Evolutionary conservation across 2,329 filamentous ascomycete genomes (phyloP).

Genomic region (Fusarium pseudonygamai): DNA sequence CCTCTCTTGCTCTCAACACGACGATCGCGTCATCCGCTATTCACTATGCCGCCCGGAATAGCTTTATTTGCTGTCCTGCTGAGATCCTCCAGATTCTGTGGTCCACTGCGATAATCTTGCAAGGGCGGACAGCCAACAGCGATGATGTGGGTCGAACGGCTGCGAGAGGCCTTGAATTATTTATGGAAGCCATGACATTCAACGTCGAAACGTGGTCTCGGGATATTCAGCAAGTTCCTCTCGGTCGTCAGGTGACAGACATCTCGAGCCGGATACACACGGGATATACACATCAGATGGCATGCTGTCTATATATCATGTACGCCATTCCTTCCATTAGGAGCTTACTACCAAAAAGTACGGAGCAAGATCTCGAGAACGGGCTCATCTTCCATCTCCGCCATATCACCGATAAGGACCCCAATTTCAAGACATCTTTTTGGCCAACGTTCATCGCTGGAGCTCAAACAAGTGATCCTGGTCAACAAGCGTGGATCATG

Average conservation of each 20-base stretch:
- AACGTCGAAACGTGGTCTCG: neutral
- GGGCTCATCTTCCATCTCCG: neutral
- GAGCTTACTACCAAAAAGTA: neutral
- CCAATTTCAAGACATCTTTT: slow-evolving; percentile 19
- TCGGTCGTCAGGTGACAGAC: slow-evolving; percentile 6
- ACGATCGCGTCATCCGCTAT: slow-evolving; percentile 2
- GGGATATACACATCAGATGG: slow-evolving; percentile 5
- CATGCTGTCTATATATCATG: slow-evolving; percentile 11
- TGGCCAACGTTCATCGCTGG: slow-evolving; percentile 15
- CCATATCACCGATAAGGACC: neutral
- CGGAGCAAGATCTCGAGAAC: neutral
- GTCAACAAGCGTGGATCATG: slow-evolving; percentile 1
- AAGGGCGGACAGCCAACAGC: neutral
- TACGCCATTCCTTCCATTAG: neutral
- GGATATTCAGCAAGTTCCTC: neutral
- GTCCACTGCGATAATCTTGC: neutral
- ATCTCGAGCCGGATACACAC: slow-evolving; percentile 6
- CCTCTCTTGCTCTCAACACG: neutral
- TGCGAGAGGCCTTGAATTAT: neutral
- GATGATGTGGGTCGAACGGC: neutral
- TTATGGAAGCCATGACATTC: slow-evolving; percentile 2
- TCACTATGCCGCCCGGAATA: slow-evolving; percentile 8
- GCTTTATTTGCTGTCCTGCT: slow-evolving; percentile 10
- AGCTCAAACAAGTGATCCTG: neutral
- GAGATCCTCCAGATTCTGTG: slow-evolving; percentile 6